Conservation (phyloP, 306 rosid genomes). For the Inga leiocalycina region DNA sequence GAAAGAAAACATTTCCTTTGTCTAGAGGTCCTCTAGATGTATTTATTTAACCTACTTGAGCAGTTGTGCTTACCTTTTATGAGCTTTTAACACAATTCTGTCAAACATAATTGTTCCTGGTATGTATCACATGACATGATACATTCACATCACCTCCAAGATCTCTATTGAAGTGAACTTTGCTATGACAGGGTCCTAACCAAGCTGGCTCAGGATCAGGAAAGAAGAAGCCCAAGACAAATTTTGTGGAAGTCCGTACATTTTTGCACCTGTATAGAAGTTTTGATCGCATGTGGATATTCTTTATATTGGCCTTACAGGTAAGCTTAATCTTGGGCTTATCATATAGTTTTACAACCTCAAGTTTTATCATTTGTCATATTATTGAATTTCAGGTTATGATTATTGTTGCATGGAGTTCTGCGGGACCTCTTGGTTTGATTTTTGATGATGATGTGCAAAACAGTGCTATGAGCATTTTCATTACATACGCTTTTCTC, state of each 20-base stretch:
- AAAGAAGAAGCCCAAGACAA: constrained; percentile 90
- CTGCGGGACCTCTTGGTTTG: constrained; percentile 67
- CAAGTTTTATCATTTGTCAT: constrained; percentile 14
- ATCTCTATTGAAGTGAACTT: constrained; percentile 31
- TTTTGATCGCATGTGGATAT: constrained; percentile 98
- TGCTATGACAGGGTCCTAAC: constrained; percentile 60
- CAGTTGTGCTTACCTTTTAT: constrained; percentile 6
- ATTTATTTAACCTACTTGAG: constrained; percentile 6
- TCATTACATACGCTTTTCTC: constrained; percentile 85
- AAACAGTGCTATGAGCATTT: constrained; percentile 77
- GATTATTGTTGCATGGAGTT: constrained; percentile 93
- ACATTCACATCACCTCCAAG: constrained; percentile 24
- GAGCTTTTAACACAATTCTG: neutral
- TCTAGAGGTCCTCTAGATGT: neutral
- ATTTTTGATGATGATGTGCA: constrained; percentile 72
- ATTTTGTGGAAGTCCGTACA: constrained; percentile 94
- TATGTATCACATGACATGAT: neutral
- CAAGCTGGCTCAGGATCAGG: constrained; percentile 62
- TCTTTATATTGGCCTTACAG: constrained; percentile 96
- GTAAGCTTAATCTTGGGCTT: constrained; percentile 46
- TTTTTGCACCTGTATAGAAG: constrained; percentile 92
- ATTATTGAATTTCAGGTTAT: constrained; percentile 71
- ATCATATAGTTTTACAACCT: constrained; percentile 21
- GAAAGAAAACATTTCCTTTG: neutral
- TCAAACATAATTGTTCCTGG: neutral